Evolutionary conservation across 1,284 basidiomycete genomes (phyloP), one percentile per base, ranked within the genome.

Genomic region (Leucoagaricus sp.): DNA sequence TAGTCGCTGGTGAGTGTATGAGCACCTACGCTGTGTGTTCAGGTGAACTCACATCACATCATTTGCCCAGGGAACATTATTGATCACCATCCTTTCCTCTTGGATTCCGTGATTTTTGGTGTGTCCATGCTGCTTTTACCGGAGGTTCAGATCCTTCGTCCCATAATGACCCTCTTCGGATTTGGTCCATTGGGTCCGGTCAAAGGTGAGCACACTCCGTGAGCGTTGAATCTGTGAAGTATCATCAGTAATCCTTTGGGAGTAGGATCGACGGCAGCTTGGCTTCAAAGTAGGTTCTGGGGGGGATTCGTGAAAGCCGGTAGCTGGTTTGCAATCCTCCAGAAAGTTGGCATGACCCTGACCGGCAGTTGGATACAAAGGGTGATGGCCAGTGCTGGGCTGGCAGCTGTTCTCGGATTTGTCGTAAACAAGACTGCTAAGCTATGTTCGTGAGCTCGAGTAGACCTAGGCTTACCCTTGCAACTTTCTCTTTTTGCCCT

Each of bases 51-150:
- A 23, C 21, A 23, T 23, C 25, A 23, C 10, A 10, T 7, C 17
- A 1, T 10, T 23, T n/a, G 4, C 7, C 4, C 41, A 67, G 64
- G 63, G 1, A 59, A 64, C 15, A 38, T 68, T 17, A 50, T 61
- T 10, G 64, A 66, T 45, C 34, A 57, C 3, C 62, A 63, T 44
- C 61, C 60, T 25, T 17, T 19, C 5, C 17, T 63, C 5, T 21
- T 59, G 15, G 28, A 40, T 19, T 33, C 46, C 1, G 15, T 63
- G 6, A 40, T 63, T 15, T 51, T 58, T 17, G 52, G 36, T 4
- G 58, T 47, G 6, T 40, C 45, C 13, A 46, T 38, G 44, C 42
- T 46, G 17, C 38, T 63, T 25, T 36, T 63, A 3, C 60, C 57
- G 6, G 60, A 61, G 36, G 25, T 26, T 3, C 36, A 44, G 29